phyloP scores from a whole-genome alignment of 2,329 filamentous ascomycete genomes.

The Truncatella angustata region DNA sequence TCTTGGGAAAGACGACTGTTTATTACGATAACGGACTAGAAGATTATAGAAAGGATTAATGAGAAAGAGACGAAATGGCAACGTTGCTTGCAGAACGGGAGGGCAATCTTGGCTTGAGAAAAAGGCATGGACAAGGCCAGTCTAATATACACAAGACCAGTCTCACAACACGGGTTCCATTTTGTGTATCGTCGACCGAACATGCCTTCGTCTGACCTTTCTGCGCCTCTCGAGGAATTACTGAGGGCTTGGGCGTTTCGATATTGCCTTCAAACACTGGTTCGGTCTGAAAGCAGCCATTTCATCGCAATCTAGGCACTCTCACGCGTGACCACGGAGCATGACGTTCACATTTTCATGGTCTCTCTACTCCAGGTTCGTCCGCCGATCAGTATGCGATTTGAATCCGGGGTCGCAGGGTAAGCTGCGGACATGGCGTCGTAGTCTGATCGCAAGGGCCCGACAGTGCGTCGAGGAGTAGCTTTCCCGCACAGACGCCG shows the following conservation, averaged over 20 bases:
- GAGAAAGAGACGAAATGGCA: not conserved
- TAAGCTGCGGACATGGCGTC: too few relatives aligned
- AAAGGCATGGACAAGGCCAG: too few relatives aligned
- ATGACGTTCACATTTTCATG: too few relatives aligned
- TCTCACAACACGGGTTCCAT: too few relatives aligned
- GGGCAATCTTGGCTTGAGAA: too few relatives aligned
- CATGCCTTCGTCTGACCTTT: not conserved
- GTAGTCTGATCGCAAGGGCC: not conserved
- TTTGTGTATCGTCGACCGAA: not conserved
- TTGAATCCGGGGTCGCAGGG: constrained; percentile 1
- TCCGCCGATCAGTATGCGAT: too few relatives aligned
- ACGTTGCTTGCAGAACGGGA: not conserved
- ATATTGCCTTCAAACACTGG: constrained; percentile 2
- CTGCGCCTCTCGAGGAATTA: too few relatives aligned
- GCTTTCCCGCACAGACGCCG: not conserved
- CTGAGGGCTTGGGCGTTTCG: not conserved
- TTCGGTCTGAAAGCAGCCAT: not conserved
- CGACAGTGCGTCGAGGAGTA: too few relatives aligned
- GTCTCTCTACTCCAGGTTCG: not conserved
- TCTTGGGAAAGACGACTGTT: not conserved
- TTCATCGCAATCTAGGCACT: too few relatives aligned
- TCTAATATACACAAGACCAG: too few relatives aligned
- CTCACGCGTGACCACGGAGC: not conserved
- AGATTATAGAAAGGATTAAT: not conserved
- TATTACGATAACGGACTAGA: not conserved